Conservation (phyloP, 2,329 filamentous ascomycete species). For the Botryotinia calthae region DNA sequence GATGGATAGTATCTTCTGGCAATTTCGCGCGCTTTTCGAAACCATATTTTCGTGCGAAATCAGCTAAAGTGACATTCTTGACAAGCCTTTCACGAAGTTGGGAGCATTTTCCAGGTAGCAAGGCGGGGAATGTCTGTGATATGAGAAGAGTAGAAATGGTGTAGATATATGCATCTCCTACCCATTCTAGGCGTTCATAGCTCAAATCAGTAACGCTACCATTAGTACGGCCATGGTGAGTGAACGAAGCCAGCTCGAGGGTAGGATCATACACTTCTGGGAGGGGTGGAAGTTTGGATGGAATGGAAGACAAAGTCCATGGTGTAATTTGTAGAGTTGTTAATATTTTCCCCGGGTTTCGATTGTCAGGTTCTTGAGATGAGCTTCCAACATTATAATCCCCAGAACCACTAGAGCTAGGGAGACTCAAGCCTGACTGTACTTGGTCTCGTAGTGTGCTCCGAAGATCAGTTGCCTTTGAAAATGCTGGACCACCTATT, state of each 20-base stretch:
- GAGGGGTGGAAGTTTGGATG: conserved; percentile 52
- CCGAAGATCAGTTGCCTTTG: conserved; percentile 29
- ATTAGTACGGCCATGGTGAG: conserved; percentile 47
- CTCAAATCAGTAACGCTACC: conserved; percentile 35
- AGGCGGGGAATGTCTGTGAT: conserved; percentile 64
- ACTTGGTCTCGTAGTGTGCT: conserved; percentile 22
- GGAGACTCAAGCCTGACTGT: neutral
- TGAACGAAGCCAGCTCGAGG: conserved; percentile 64
- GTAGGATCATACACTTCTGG: conserved; percentile 58
- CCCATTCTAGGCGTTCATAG: conserved; percentile 85
- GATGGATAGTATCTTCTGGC: conserved; percentile 17
- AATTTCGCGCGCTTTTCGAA: conserved; percentile 64
- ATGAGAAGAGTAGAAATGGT: conserved; percentile 74
- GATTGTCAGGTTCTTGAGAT: neutral
- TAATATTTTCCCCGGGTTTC: conserved; percentile 5
- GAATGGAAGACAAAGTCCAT: conserved; percentile 53
- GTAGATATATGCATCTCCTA: conserved; percentile 85
- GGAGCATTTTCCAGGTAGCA: conserved; percentile 66
- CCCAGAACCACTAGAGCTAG: neutral
- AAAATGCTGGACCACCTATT: conserved; percentile 28
- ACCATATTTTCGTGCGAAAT: conserved; percentile 67
- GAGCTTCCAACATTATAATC: neutral
- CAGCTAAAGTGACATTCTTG: conserved; percentile 73
- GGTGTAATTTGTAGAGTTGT: conserved; percentile 40
- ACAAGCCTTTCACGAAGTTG: conserved; percentile 77